Percentiles rank a stretch among this genome's conserved stretches.
phyloP scores from a whole-genome alignment of 176 grass and related monocot species.

The Avena sativa region DNA sequence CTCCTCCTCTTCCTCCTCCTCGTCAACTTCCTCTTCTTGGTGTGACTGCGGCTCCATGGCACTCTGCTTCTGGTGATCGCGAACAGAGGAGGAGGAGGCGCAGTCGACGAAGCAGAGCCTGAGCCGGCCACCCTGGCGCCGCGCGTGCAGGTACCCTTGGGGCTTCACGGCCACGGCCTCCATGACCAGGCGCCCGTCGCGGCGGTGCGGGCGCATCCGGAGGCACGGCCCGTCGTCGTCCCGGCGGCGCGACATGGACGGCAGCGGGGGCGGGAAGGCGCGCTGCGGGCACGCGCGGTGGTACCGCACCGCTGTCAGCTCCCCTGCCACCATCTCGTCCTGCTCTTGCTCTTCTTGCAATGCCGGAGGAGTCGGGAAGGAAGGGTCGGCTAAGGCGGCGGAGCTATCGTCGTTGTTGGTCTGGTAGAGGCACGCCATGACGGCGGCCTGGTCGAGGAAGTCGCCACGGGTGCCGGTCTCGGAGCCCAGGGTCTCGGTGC shows the following conservation, averaged over 20 bases:
- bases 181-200: constrained; percentile 60
- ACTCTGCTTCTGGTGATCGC: not conserved
- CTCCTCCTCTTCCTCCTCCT: constrained; percentile 4
- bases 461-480: constrained; percentile 57
- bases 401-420: not conserved
- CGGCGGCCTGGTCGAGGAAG: constrained; percentile 5
- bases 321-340: not conserved
- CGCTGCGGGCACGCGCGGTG: constrained; percentile 45
- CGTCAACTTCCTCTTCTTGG: not conserved
- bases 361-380: not conserved
- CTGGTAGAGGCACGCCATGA: constrained; percentile 3
- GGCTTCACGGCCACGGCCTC: constrained; percentile 51
- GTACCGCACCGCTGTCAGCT: constrained; percentile 50
- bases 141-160: constrained; percentile 61
- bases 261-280: constrained; percentile 60
- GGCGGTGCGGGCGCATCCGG: constrained; percentile 56
- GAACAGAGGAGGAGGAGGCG: not conserved
- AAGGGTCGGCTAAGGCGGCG: not conserved
- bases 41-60: not conserved
- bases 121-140: constrained; percentile 55
- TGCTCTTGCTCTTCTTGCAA: not conserved
- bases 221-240: constrained; percentile 42
- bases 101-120: constrained; percentile 60
- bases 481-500: constrained; percentile 79
- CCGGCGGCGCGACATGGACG: constrained; percentile 55